These are phyloP conservation scores for Fusarium beomiforme DNA, from an alignment of 2,329 filamentous ascomycete genomes.

Conservation along the genomic window DNA sequence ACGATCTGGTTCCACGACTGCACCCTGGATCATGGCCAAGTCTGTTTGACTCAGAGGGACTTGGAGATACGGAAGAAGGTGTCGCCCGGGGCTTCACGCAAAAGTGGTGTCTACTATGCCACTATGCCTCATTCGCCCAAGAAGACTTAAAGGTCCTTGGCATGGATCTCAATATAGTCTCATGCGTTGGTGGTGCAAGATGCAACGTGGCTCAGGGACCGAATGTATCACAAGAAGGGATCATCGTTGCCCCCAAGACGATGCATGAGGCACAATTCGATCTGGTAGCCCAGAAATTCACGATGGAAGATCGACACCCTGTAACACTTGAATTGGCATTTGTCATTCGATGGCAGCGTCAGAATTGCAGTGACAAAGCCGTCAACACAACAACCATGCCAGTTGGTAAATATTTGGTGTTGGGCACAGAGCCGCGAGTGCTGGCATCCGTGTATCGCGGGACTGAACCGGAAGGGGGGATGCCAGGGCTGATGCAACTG, in stretches of 20 bases:
- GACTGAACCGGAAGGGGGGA: slow-evolving; percentile 38
- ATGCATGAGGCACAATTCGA: slow-evolving; percentile 79
- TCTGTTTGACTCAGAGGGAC: slow-evolving; percentile 74
- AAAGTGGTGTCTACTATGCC: slow-evolving; percentile 80
- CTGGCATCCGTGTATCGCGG: slow-evolving; percentile 67
- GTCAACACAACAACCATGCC: slow-evolving; percentile 75
- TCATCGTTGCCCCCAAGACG: slow-evolving; percentile 70
- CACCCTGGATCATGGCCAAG: slow-evolving; percentile 86
- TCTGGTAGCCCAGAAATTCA: slow-evolving; percentile 77
- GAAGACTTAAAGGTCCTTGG: slow-evolving; percentile 73
- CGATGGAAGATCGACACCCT: slow-evolving; percentile 83
- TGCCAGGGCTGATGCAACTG: slow-evolving; percentile 55
- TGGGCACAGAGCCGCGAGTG: slow-evolving; percentile 87
- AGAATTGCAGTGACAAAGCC: slow-evolving; percentile 43
- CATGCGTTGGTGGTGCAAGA: slow-evolving; percentile 69
- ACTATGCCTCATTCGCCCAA: slow-evolving; percentile 79
- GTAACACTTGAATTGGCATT: slow-evolving; percentile 80
- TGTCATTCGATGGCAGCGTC: slow-evolving; percentile 79
- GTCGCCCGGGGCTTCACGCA: slow-evolving; percentile 74
- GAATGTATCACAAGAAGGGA: slow-evolving; percentile 52
- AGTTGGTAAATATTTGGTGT: slow-evolving; percentile 82
- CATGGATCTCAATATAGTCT: slow-evolving; percentile 69
- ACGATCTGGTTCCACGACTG: slow-evolving; percentile 83
- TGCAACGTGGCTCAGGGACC: slow-evolving; percentile 60
- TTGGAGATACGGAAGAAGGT: slow-evolving; percentile 50